A percentile compares a stretch with the other conserved stretches of the same genome.
These are phyloP conservation scores for Asterophora parasitica DNA, from an alignment of 768 basidiomycete species.

Conservation along the genomic window DNA sequence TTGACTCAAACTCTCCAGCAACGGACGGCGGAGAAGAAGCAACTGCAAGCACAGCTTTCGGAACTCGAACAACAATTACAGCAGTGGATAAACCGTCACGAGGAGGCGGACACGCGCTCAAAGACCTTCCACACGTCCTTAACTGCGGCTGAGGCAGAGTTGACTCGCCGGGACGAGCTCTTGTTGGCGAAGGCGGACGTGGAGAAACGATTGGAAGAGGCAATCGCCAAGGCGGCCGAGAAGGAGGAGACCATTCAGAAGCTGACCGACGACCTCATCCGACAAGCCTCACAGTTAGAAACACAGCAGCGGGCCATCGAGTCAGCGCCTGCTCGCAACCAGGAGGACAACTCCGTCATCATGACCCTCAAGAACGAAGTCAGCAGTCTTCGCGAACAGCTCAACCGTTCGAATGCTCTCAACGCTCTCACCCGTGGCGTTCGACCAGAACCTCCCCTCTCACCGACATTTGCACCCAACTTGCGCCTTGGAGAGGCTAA, in stretches of 20 bases:
- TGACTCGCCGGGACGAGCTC: slow-evolving; percentile 69
- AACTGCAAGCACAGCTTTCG: slow-evolving; percentile 66
- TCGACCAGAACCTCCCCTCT: slow-evolving; percentile 67
- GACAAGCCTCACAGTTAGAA: slow-evolving; percentile 74
- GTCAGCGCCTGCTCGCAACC: slow-evolving; percentile 54
- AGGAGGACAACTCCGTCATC: slow-evolving; percentile 85
- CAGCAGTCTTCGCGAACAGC: slow-evolving; percentile 86
- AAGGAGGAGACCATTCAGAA: slow-evolving; percentile 83
- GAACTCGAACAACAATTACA: slow-evolving; percentile 84
- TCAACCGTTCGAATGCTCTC: slow-evolving; percentile 92
- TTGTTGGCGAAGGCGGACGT: slow-evolving; percentile 71
- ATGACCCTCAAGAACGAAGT: slow-evolving; percentile 89
- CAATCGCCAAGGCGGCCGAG: slow-evolving; percentile 64
- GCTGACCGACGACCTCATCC: slow-evolving; percentile 71
- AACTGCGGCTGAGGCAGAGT: slow-evolving; percentile 64
- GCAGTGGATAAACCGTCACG: slow-evolving; percentile 81
- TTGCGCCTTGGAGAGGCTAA: slow-evolving; percentile 53
- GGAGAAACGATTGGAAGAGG: slow-evolving; percentile 78
- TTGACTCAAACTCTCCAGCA: slow-evolving; percentile 91
- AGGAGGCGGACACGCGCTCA: slow-evolving; percentile 73
- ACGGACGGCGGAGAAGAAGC: slow-evolving; percentile 88
- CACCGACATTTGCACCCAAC: slow-evolving; percentile 82
- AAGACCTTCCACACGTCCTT: slow-evolving; percentile 72
- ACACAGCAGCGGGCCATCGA: slow-evolving; percentile 69
- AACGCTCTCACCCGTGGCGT: slow-evolving; percentile 76